A percentile compares a stretch with the other conserved stretches of the same genome.
These are phyloP conservation scores for Brassica juncea DNA, from an alignment of 345 rosid species.

Conservation along the genomic window DNA sequence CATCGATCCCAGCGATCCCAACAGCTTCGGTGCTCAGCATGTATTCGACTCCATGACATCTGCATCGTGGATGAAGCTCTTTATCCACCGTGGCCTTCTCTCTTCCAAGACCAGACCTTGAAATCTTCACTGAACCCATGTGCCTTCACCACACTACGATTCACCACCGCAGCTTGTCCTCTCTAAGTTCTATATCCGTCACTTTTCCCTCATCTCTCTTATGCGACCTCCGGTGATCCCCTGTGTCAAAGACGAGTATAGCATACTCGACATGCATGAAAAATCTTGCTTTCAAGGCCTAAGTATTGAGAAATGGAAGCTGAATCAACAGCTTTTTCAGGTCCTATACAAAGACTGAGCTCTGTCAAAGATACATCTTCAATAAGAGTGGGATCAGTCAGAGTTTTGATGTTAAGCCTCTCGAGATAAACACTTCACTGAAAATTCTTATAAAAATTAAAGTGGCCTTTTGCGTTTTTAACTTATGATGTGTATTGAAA, in stretches of 20 bases:
- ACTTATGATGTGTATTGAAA: conserved; percentile 17
- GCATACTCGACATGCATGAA: conserved; percentile 90
- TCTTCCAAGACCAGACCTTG: background rate
- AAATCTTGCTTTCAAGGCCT: conserved; percentile 92
- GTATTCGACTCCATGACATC: background rate
- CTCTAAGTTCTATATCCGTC: background rate
- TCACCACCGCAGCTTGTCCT: background rate
- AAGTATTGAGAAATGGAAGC: conserved; percentile 42
- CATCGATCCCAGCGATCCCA: background rate
- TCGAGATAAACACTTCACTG: conserved; percentile 50
- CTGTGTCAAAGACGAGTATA: conserved; percentile 87
- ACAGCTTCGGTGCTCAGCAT: background rate
- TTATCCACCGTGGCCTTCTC: background rate
- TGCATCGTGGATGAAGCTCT: background rate
- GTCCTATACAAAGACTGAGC: conserved; percentile 48
- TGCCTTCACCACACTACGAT: background rate
- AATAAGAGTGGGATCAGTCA: conserved; percentile 51
- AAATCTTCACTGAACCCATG: background rate
- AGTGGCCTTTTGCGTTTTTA: too few relatives aligned
- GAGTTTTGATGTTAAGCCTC: conserved; percentile 70
- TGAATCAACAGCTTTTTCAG: conserved; percentile 41
- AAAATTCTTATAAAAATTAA: background rate
- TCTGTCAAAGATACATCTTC: conserved; percentile 54
- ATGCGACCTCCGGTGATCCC: conserved; percentile 28
- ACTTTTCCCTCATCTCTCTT: background rate